Percentiles rank a stretch among this genome's conserved stretches.
Conservation (phyloP, 768 basidiomycete species). For the Suillus luteus region DNA sequence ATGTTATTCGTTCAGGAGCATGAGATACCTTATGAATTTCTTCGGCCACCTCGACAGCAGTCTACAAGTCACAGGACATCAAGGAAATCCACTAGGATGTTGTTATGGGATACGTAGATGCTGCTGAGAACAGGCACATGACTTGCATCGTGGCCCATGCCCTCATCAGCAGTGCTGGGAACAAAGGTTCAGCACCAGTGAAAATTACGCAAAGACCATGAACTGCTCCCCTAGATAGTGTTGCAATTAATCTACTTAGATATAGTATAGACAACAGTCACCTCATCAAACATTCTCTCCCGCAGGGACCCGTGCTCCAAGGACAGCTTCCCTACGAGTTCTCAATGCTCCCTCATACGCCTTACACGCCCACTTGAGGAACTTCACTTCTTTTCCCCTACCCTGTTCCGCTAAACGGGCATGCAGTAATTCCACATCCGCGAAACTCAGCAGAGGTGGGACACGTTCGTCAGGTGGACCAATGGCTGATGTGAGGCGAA, state of each 20-base stretch:
- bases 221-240: background rate
- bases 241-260: background rate
- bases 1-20: background rate
- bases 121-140: too few relatives aligned
- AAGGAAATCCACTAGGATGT: too few relatives aligned
- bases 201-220: background rate
- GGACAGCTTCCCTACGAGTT: constrained; percentile 51
- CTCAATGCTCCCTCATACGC: constrained; percentile 72
- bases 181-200: background rate
- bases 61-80: background rate
- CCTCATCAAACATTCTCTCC: background rate
- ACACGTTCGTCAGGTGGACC: constrained; percentile 76
- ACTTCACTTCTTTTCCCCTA: constrained; percentile 53
- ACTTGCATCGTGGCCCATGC: too few relatives aligned
- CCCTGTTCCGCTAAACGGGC: constrained; percentile 59
- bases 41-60: background rate
- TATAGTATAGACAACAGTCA: background rate
- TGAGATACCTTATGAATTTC: background rate
- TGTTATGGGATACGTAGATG: too few relatives aligned
- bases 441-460: constrained; percentile 76
- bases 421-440: constrained; percentile 79
- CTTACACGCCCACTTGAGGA: constrained; percentile 72
- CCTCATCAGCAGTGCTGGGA: background rate
- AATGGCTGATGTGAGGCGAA: constrained; percentile 61
- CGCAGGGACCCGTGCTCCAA: constrained; percentile 14